phyloP scores from a whole-genome alignment of 257 asterid species.

The Solanum clarkiae region DNA sequence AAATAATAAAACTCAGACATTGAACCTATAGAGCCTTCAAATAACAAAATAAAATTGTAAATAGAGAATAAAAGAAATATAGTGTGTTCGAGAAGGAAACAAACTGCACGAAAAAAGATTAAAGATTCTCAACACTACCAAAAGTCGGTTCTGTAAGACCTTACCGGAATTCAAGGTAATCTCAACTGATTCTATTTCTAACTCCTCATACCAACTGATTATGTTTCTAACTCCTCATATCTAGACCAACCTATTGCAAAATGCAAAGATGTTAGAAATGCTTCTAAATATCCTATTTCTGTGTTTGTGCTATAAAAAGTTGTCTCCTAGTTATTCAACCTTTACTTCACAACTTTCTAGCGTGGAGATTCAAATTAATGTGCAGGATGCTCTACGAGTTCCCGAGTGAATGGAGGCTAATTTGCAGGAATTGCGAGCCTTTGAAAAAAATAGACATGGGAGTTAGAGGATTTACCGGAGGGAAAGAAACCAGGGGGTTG shows the following conservation, averaged over 20 bases:
- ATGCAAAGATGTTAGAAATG: background rate
- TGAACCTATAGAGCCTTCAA: background rate
- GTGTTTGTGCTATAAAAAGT: background rate
- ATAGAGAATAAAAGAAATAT: background rate
- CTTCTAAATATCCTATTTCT: background rate
- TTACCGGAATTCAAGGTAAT: background rate
- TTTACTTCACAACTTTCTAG: background rate
- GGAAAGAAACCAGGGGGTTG: background rate
- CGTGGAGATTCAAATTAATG: background rate
- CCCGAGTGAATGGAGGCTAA: background rate
- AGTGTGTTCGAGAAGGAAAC: background rate
- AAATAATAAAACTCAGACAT: background rate
- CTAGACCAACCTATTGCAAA: background rate
- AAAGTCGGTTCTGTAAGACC: background rate
- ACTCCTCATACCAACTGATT: background rate
- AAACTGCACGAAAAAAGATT: background rate
- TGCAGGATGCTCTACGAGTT: background rate
- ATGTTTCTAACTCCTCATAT: background rate
- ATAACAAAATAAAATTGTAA: background rate
- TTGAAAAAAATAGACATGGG: background rate
- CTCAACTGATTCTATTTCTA: no score
- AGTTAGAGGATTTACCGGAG: background rate
- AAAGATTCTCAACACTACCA: background rate
- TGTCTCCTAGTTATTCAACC: background rate
- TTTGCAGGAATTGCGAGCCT: background rate